These are phyloP conservation scores for Amylostereum chailletii DNA, from an alignment of 1,284 basidiomycete species.

Conservation along the genomic window DNA sequence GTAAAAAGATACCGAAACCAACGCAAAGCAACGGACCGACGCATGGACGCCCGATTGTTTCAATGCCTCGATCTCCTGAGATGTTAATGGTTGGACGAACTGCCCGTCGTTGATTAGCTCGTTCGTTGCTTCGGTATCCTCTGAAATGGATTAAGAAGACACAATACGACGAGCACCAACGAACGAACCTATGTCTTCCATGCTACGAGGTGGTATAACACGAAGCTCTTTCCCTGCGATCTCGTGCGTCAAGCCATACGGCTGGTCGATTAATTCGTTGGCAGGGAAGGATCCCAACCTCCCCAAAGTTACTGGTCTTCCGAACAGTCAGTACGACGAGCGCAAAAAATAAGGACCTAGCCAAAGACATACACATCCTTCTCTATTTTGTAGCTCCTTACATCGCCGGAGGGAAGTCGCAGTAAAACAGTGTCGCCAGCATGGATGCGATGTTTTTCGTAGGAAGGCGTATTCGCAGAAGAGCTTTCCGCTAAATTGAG, in stretches of 20 bases:
- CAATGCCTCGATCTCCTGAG: conserved; percentile 74
- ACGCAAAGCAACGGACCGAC: conserved; percentile 36
- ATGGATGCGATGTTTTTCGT: conserved; percentile 28
- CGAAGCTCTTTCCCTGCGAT: conserved; percentile 61
- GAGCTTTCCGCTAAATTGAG: no score
- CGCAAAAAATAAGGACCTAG: not conserved
- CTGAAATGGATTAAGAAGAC: conserved; percentile 28
- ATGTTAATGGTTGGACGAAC: conserved; percentile 69
- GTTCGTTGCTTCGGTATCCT: conserved; percentile 87
- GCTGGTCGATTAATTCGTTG: conserved; percentile 61
- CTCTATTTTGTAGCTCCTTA: conserved; percentile 58
- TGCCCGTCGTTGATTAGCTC: conserved; percentile 81
- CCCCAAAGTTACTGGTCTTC: conserved; percentile 58
- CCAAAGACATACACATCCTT: conserved; percentile 46
- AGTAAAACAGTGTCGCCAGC: conserved; percentile 59
- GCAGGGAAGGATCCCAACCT: conserved; percentile 68
- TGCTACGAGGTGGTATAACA: conserved; percentile 48
- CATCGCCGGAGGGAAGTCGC: conserved; percentile 60
- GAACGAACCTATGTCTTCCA: conserved; percentile 63
- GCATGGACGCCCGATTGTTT: conserved; percentile 72
- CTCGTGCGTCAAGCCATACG: conserved; percentile 74
- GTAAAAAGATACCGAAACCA: not conserved
- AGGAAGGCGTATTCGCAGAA: no score
- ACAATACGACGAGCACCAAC: conserved; percentile 12
- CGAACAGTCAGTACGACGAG: conserved; percentile 12